Evolutionary conservation across 345 rosid genomes (phyloP).

Genomic region (Diplotaxis tenuifolia): DNA sequence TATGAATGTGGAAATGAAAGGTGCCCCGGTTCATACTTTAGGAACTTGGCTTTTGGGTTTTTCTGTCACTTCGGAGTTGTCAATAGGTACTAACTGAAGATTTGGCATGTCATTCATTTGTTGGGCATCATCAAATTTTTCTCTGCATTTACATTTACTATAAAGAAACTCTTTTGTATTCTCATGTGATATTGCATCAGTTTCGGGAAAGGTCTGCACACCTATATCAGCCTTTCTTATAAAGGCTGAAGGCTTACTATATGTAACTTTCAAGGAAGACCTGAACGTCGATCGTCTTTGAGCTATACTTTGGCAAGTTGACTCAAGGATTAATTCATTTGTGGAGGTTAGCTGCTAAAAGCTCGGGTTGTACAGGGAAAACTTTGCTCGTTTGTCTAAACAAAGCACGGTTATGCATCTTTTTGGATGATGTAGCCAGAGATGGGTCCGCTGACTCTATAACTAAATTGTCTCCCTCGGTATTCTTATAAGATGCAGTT

Average conservation of each 20-base stretch:
- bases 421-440: too few species aligned
- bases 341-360: conserved; percentile 90
- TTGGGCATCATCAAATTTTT: conserved; percentile 41
- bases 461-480: conserved; percentile 30
- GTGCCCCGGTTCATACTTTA: conserved; percentile 41
- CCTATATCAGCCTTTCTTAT: conserved; percentile 60
- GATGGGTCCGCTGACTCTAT: too few species aligned
- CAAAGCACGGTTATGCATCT: conserved; percentile 1
- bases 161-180: conserved; percentile 43
- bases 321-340: conserved; percentile 46
- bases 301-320: background rate
- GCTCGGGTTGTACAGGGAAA: conserved; percentile 48
- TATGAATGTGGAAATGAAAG: background rate
- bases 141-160: conserved; percentile 51
- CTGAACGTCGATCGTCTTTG: conserved; percentile 40
- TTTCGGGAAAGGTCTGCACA: conserved; percentile 62
- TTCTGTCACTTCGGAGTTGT: conserved; percentile 49
- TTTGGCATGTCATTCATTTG: conserved; percentile 43
- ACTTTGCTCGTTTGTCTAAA: conserved; percentile 41
- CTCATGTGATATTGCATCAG: conserved; percentile 37
- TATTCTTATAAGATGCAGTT: conserved; percentile 69
- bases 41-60: conserved; percentile 65
- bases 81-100: conserved; percentile 57
- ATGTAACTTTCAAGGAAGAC: conserved; percentile 56
- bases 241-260: conserved; percentile 38